Evolutionary conservation across 495 filamentous ascomycete genomes (phyloP), one percentile per base, ranked within the genome.

Genomic region (Terfezia boudieri): DNA sequence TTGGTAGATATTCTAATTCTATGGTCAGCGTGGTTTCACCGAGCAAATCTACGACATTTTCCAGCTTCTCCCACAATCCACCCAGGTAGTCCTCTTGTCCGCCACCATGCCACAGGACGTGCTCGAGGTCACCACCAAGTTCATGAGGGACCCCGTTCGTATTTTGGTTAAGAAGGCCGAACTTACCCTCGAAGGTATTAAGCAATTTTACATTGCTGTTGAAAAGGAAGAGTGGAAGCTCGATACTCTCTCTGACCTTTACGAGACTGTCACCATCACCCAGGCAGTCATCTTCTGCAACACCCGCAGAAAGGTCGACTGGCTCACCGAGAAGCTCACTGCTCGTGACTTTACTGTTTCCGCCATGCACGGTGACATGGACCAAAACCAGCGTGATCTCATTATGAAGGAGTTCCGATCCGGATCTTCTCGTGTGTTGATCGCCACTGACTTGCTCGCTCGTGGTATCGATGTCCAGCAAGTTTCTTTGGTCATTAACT

Each of bases 141-240:
- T 99, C 77, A 99, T 99, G 90, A 92, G 85, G 11, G 90, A 99
- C 64, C 92, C 90, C 17, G 90, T 99, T 36, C 85, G 90, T 58
- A 94, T 99, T 62, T 72, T 99, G n/a, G 90, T 99, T 66, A 96
- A 99, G 80, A 87, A 86, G 81, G 90, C 94, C 68, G 90, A 99
- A 68, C 75, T 99, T 72, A 99, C 90, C 9, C 78, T 99, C 36
- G 90, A 99, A 70, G 90, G 90, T 57, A 79, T 99, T 55, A 96
- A 96, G 74, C 90, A 99, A 68, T 99, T 93, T 71, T 99, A 93
- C 71, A 99, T 99, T 62, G 92, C 90, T 10, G 88, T 96, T 35
- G 90, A 99, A 71, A 96, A 95, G 71, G 90, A 99, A 68, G 90
- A 96, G 62, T 99, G 90, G 90, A 99, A 99, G 65, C 87, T 99